Percentiles rank a stretch among this genome's conserved stretches.
Conservation (phyloP, 371 early-diverging fungal species). For the Phascolomyces articulosus region DNA sequence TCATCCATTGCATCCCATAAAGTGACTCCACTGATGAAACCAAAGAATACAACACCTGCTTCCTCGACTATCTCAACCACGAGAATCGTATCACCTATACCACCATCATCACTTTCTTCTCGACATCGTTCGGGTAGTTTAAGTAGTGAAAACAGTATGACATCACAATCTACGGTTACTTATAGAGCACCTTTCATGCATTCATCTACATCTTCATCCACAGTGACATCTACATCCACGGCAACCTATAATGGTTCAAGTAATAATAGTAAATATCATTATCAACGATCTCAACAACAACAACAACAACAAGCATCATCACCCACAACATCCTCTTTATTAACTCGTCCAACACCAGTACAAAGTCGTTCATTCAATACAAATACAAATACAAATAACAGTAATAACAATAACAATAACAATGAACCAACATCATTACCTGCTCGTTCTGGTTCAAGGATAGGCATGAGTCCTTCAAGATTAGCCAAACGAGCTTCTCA, state of each 20-base stretch:
- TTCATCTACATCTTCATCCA: slow-evolving; percentile 31
- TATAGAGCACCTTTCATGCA: slow-evolving; percentile 13
- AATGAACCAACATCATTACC: not conserved
- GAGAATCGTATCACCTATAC: not conserved
- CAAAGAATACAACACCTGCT: too few relatives aligned
- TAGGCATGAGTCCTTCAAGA: slow-evolving; percentile 14
- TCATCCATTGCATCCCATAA: slow-evolving; percentile 5
- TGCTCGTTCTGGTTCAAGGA: slow-evolving; percentile 8
- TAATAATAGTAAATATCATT: slow-evolving; percentile 12
- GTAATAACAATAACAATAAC: too few relatives aligned
- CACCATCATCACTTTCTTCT: not conserved
- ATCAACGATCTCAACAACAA: not conserved
- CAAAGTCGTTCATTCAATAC: slow-evolving; percentile 14
- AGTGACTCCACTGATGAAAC: slow-evolving; percentile 1
- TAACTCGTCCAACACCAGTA: slow-evolving; percentile 3
- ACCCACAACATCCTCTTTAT: slow-evolving; percentile 9
- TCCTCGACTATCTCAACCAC: not conserved
- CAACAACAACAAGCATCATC: slow-evolving; percentile 2
- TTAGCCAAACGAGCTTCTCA: slow-evolving; percentile 49
- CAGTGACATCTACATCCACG: not conserved
- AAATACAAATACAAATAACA: not conserved
- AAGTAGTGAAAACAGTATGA: slow-evolving; percentile 49
- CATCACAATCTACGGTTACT: slow-evolving; percentile 46
- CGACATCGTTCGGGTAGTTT: slow-evolving; percentile 37
- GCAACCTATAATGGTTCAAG: not conserved